Percentiles rank a stretch among this genome's conserved stretches.
Evolutionary conservation across 169 alveolate species (phyloP).

Genomic region (Blepharisma undulans): DNA sequence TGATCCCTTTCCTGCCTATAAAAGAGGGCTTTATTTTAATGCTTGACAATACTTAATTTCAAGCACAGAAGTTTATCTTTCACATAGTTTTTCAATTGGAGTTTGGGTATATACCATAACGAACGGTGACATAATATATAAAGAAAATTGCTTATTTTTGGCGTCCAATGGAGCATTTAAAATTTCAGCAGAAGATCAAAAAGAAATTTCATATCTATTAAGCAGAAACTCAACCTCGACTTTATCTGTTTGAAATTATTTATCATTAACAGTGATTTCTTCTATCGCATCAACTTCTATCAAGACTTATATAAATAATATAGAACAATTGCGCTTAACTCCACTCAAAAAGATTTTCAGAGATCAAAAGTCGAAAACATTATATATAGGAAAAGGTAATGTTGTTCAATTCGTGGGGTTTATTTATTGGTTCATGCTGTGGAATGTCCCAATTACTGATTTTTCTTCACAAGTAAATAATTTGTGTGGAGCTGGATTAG

Average conservation of each 20-base stretch:
- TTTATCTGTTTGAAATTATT: background rate
- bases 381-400: background rate
- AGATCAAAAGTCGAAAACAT: background rate
- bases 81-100: background rate
- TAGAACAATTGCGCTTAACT: background rate
- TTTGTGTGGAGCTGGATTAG: background rate
- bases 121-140: background rate
- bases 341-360: background rate
- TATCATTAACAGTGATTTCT: background rate
- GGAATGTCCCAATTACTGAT: background rate
- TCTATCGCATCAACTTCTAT: background rate
- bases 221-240: background rate
- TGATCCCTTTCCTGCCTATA: constrained; percentile 13
- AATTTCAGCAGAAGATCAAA: background rate
- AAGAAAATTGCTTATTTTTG: background rate
- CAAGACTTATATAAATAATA: too few species aligned
- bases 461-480: background rate
- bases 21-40: background rate
- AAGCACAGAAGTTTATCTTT: background rate
- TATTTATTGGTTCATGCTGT: background rate
- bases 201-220: background rate
- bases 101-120: background rate
- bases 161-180: background rate
- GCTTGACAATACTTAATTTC: background rate
- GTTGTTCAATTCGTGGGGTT: background rate